These are phyloP conservation scores for Cocos nucifera DNA, from an alignment of 176 grass and related monocot species.

Conservation along the genomic window DNA sequence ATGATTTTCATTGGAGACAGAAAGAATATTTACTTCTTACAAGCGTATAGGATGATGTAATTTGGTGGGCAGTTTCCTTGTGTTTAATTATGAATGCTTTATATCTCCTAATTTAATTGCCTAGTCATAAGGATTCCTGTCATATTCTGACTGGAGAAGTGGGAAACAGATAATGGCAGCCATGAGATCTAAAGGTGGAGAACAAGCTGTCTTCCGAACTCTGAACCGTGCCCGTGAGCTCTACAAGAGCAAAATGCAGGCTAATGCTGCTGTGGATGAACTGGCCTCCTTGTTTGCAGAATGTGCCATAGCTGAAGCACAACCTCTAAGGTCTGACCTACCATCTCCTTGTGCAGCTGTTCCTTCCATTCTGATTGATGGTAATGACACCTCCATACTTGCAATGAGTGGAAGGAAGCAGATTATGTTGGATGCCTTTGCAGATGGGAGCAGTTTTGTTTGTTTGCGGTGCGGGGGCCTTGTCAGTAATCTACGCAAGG, in stretches of 20 bases:
- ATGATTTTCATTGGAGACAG: too few relatives aligned
- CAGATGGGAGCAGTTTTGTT: constrained; percentile 89
- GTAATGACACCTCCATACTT: constrained; percentile 58
- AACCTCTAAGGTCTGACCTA: constrained; percentile 19
- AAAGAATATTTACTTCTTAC: too few relatives aligned
- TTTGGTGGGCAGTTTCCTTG: too few relatives aligned
- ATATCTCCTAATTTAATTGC: background rate
- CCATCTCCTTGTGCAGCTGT: constrained; percentile 24
- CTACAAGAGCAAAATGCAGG: constrained; percentile 46
- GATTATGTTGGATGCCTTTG: constrained; percentile 83
- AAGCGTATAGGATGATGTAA: too few relatives aligned
- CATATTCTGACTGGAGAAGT: background rate
- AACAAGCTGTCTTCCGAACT: constrained; percentile 63
- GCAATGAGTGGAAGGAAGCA: constrained; percentile 70
- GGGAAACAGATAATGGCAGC: constrained; percentile 55
- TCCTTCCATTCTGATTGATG: constrained; percentile 36
- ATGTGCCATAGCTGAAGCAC: constrained; percentile 82
- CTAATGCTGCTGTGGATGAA: constrained; percentile 35
- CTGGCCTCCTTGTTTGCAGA: constrained; percentile 80
- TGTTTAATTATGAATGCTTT: too few relatives aligned
- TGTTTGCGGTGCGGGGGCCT: constrained; percentile 83
- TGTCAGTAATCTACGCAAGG: constrained; percentile 61
- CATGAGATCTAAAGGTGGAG: constrained; percentile 73
- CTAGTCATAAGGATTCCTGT: constrained; percentile 4
- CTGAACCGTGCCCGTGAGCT: constrained; percentile 74